Percentiles rank a stretch among this genome's conserved stretches.
These are phyloP conservation scores for Barbatosphaeria neglecta DNA, from an alignment of 495 filamentous ascomycete genomes.

Conservation along the genomic window DNA sequence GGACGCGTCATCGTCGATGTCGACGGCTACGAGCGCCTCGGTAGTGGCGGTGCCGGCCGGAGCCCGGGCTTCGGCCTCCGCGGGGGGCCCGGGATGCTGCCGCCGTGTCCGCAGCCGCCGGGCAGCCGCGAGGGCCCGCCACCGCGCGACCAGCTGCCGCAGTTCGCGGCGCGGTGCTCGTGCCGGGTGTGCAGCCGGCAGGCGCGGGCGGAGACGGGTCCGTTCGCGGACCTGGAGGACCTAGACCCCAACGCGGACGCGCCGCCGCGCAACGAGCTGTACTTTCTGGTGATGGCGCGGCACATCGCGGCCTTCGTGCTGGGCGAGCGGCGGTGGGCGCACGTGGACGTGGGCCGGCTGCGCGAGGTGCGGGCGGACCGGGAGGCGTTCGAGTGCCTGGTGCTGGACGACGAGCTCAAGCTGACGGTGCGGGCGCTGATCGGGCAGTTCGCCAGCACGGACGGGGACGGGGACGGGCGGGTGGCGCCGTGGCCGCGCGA, in stretches of 20 bases:
- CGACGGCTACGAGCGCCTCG: constrained; percentile 18
- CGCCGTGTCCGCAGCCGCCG: background rate
- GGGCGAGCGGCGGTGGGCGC: constrained; percentile 24
- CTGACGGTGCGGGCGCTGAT: constrained; percentile 28
- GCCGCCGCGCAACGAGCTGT: constrained; percentile 18
- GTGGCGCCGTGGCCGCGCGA: constrained; percentile 25
- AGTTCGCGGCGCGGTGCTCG: constrained; percentile 16
- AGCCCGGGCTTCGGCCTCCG: constrained; percentile 3
- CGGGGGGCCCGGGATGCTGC: background rate
- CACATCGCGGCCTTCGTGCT: constrained; percentile 26
- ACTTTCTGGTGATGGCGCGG: constrained; percentile 19
- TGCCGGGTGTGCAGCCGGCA: constrained; percentile 14
- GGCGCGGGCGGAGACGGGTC: constrained; percentile 5
- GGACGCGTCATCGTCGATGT: constrained; percentile 28
- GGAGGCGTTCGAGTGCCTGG: constrained; percentile 26
- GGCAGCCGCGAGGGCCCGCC: constrained; percentile 1
- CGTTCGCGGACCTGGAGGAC: constrained; percentile 22
- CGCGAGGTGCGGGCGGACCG: constrained; percentile 10
- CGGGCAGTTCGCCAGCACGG: constrained; percentile 22
- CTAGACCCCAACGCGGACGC: constrained; percentile 15
- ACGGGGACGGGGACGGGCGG: constrained; percentile 21
- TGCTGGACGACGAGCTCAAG: constrained; percentile 28
- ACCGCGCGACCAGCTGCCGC: constrained; percentile 20
- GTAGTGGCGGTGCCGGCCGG: no score
- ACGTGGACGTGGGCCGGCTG: constrained; percentile 11